A percentile compares a stretch with the other conserved stretches of the same genome.
These are phyloP conservation scores for Amaranthus hypochondriacus DNA, from an alignment of 148 eudicot genomes.

Conservation along the genomic window DNA sequence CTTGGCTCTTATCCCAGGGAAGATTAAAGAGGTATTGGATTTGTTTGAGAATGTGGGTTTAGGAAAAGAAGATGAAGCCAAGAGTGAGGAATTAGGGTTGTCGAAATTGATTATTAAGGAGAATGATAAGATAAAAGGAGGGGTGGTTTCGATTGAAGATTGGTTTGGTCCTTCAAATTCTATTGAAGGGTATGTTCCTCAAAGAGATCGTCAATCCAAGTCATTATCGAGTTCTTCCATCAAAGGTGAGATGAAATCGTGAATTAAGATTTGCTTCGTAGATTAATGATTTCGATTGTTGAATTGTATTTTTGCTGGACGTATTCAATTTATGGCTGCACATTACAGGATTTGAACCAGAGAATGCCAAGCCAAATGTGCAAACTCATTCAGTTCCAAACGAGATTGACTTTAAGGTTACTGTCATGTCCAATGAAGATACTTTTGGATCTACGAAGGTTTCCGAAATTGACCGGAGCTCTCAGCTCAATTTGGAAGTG, in stretches of 20 bases:
- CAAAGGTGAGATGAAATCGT: constrained; percentile 36
- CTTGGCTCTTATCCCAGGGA: constrained; percentile 37
- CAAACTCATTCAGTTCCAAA: constrained; percentile 11
- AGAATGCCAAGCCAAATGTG: constrained; percentile 13
- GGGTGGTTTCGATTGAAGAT: constrained; percentile 59
- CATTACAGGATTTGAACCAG: constrained; percentile 24
- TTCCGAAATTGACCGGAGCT: constrained; percentile 10
- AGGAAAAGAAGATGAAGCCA: constrained; percentile 32
- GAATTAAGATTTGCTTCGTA: constrained; percentile 1
- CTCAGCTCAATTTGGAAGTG: constrained; percentile 1
- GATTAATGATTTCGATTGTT: neutral
- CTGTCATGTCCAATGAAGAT: constrained; percentile 10
- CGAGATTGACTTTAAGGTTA: constrained; percentile 22
- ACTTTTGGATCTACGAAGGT: constrained; percentile 8
- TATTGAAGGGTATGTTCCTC: constrained; percentile 91
- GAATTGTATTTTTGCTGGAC: neutral
- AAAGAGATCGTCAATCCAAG: constrained; percentile 35
- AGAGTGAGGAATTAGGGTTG: constrained; percentile 39
- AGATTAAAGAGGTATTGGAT: constrained; percentile 47
- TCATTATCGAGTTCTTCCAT: constrained; percentile 6
- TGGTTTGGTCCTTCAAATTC: constrained; percentile 90
- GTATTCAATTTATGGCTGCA: constrained; percentile 8
- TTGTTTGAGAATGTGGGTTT: constrained; percentile 45
- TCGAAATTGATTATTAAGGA: constrained; percentile 64
- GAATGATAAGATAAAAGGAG: constrained; percentile 39